Percentiles rank a stretch among this genome's conserved stretches.
Evolutionary conservation across 202 grass and related monocot genomes (phyloP).

Genomic region (Panicum hallii): DNA sequence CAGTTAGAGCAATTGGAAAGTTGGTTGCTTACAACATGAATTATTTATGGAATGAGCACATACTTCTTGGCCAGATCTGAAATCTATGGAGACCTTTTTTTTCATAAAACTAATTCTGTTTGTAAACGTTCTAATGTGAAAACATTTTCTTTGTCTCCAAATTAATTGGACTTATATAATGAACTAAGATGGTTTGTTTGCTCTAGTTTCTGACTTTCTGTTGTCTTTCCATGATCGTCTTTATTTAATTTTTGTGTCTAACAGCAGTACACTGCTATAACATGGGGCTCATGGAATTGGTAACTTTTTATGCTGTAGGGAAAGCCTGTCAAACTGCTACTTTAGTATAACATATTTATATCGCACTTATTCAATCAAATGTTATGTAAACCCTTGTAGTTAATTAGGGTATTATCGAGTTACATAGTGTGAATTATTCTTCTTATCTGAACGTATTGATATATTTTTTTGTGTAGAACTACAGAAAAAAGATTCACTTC

Average conservation of each 20-base stretch:
- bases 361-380: conserved; percentile 4
- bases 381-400: not conserved
- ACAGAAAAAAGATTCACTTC: conserved; percentile 56
- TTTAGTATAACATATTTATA: not conserved
- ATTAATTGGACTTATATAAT: conserved; percentile 13
- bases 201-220: conserved; percentile 16
- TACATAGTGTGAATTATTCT: not conserved
- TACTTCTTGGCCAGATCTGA: conserved; percentile 19
- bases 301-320: not conserved
- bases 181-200: not conserved
- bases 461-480: conserved; percentile 59
- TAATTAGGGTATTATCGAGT: conserved; percentile 34
- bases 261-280: conserved; percentile 31
- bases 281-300: conserved; percentile 3
- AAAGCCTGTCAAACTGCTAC: conserved; percentile 5
- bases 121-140: conserved; percentile 7
- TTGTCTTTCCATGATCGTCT: conserved; percentile 31
- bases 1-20: conserved; percentile 33
- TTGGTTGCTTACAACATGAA: conserved; percentile 39
- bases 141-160: conserved; percentile 4
- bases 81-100: conserved; percentile 13
- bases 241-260: not conserved
- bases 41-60: conserved; percentile 15
- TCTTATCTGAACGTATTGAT: conserved; percentile 36
- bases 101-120: conserved; percentile 19